These are phyloP conservation scores for Termitomyces sp. DNA, from an alignment of 768 basidiomycete genomes.

Conservation along the genomic window DNA sequence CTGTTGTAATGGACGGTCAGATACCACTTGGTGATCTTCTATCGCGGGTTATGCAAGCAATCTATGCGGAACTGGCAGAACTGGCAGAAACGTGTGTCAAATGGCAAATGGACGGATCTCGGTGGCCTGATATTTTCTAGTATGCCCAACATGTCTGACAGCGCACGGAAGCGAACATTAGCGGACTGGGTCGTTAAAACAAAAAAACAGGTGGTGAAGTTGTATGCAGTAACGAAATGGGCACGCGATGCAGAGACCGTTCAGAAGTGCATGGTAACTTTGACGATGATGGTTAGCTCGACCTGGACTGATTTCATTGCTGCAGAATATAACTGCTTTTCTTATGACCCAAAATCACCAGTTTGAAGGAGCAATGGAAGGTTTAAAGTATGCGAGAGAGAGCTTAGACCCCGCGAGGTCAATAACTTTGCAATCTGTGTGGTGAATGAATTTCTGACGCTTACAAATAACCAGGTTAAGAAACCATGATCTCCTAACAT, in stretches of 20 bases:
- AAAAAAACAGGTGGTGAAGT: constrained; percentile 86
- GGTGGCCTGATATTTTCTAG: constrained; percentile 28
- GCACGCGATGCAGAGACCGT: constrained; percentile 78
- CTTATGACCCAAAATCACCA: constrained; percentile 83
- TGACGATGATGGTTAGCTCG: background rate
- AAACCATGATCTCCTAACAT: constrained; percentile 92
- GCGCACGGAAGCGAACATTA: constrained; percentile 73
- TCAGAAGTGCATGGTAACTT: constrained; percentile 79
- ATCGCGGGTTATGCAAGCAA: constrained; percentile 72
- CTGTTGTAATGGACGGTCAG: constrained; percentile 70
- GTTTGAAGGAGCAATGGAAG: constrained; percentile 67
- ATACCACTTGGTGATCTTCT: constrained; percentile 71
- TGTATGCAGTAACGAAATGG: constrained; percentile 88
- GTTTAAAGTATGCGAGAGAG: constrained; percentile 64
- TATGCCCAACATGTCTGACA: constrained; percentile 82
- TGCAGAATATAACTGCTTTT: constrained; percentile 83
- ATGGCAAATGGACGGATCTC: constrained; percentile 1
- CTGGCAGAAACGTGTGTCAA: constrained; percentile 80
- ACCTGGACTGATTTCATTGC: constrained; percentile 5
- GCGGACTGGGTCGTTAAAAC: constrained; percentile 91
- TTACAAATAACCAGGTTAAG: constrained; percentile 51
- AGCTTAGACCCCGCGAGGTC: constrained; percentile 79
- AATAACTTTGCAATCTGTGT: constrained; percentile 15
- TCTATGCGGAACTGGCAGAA: constrained; percentile 82
- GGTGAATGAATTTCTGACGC: background rate